A percentile compares a stretch with the other conserved stretches of the same genome.
Conservation (phyloP, 371 early-diverging fungal genomes). For the Mortierella sp. region DNA sequence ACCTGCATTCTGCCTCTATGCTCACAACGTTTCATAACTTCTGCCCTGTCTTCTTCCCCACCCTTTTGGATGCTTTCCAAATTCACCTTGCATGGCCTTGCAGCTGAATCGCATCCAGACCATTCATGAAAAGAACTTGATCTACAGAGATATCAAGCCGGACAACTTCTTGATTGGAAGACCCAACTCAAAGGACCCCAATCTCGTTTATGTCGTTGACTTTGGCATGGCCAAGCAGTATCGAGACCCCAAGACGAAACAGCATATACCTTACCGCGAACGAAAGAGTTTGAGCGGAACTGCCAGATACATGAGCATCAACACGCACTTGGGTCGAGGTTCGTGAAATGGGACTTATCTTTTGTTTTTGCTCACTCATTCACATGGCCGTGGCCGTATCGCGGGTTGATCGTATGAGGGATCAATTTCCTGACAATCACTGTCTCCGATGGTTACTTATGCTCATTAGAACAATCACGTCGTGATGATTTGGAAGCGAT, state of each 20-base stretch:
- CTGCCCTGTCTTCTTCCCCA: background rate
- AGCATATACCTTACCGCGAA: constrained; percentile 94
- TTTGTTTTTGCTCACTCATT: background rate
- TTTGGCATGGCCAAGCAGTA: constrained; percentile 99
- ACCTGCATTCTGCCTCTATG: background rate
- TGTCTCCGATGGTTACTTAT: background rate
- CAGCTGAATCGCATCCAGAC: constrained; percentile 91
- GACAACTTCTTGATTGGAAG: constrained; percentile 98
- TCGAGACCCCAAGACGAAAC: constrained; percentile 92
- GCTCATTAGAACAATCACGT: constrained; percentile 61
- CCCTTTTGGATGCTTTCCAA: constrained; percentile 2
- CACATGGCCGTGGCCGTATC: too few relatives aligned
- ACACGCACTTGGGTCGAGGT: constrained; percentile 94
- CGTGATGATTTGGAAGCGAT: constrained; percentile 99
- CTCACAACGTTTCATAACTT: background rate
- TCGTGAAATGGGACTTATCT: background rate
- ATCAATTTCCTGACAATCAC: too few relatives aligned
- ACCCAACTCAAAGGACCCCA: constrained; percentile 67
- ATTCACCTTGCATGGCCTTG: background rate
- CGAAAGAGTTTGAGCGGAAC: constrained; percentile 96
- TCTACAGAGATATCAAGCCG: constrained; percentile 99
- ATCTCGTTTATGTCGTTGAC: constrained; percentile 86
- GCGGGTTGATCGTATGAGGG: too few relatives aligned
- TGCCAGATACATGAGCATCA: constrained; percentile 97
- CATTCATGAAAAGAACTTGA: constrained; percentile 95